A percentile compares a stretch with the other conserved stretches of the same genome.
These are phyloP conservation scores for Suillus variegatus DNA, from an alignment of 768 basidiomycete genomes.

Conservation along the genomic window DNA sequence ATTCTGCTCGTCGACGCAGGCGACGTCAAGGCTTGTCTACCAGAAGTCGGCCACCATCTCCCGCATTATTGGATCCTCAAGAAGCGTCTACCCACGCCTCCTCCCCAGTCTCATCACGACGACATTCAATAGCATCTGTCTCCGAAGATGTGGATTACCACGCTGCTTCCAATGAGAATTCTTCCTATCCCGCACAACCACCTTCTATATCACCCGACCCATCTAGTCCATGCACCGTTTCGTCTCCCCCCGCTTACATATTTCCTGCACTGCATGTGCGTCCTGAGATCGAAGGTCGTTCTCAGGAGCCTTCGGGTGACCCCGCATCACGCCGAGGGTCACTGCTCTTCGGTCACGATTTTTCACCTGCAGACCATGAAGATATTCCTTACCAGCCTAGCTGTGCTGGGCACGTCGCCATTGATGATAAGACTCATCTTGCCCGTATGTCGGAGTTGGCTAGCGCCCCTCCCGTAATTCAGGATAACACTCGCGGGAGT, in stretches of 20 bases:
- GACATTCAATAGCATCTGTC: constrained; percentile 27
- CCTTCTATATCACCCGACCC: constrained; percentile 8
- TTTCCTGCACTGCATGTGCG: constrained; percentile 24
- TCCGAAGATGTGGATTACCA: constrained; percentile 4
- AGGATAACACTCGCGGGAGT: constrained; percentile 19
- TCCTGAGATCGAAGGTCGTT: constrained; percentile 10
- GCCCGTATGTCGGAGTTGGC: constrained; percentile 52
- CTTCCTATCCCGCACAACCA: constrained; percentile 9
- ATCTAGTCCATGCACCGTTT: constrained; percentile 23
- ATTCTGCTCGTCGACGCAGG: constrained; percentile 60
- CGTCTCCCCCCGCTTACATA: constrained; percentile 49
- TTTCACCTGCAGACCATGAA: constrained; percentile 16
- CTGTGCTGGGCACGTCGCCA: constrained; percentile 60
- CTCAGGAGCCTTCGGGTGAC: constrained; percentile 11
- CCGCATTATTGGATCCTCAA: constrained; percentile 14
- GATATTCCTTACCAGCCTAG: constrained; percentile 31
- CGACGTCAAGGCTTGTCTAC: constrained; percentile 5
- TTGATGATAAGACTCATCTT: constrained; percentile 62
- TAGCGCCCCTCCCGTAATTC: constrained; percentile 47
- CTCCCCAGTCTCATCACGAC: constrained; percentile 25
- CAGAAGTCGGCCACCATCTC: constrained; percentile 21
- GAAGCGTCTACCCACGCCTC: constrained; percentile 10
- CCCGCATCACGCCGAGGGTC: constrained; percentile 16
- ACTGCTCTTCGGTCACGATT: constrained; percentile 10
- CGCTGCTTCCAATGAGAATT: neutral